Conservation (phyloP, 2,329 filamentous ascomycete species). For the Beauveria varroae region DNA sequence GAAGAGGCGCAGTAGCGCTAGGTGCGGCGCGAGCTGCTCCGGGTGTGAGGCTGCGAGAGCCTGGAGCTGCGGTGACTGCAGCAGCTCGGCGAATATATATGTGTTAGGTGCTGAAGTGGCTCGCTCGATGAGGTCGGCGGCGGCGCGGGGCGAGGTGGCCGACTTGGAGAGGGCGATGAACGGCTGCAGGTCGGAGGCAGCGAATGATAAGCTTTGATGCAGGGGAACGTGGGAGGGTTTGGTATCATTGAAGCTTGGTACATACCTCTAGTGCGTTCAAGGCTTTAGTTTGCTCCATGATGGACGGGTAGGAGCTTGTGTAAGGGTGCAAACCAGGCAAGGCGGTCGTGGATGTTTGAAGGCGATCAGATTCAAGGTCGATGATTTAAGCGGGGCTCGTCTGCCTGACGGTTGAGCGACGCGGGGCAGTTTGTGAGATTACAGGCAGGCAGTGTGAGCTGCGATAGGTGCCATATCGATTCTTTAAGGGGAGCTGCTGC, state of each 20-base stretch:
- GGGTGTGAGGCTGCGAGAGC: constrained; percentile 46
- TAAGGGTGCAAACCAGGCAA: constrained; percentile 9
- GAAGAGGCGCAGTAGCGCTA: constrained; percentile 78
- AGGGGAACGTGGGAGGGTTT: neutral
- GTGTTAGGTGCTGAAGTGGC: constrained; percentile 86
- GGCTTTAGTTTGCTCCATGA: constrained; percentile 68
- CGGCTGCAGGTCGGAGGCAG: constrained; percentile 52
- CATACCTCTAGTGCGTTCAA: constrained; percentile 55
- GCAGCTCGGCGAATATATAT: constrained; percentile 90
- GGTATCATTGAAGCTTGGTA: neutral
- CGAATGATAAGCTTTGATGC: neutral
- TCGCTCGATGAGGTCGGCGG: constrained; percentile 77
- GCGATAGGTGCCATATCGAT: too few species aligned
- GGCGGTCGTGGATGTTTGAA: constrained; percentile 7
- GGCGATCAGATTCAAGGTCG: constrained; percentile 6
- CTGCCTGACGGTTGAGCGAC: constrained; percentile 7
- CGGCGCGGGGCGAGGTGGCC: constrained; percentile 73
- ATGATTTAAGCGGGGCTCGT: constrained; percentile 3
- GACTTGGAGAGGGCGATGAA: constrained; percentile 85
- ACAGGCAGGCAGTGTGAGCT: neutral
- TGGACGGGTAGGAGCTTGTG: constrained; percentile 14
- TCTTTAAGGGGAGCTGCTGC: too few species aligned
- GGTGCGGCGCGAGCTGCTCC: constrained; percentile 53
- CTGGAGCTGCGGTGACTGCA: constrained; percentile 72
- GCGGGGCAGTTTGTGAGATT: constrained; percentile 2